These are phyloP conservation scores for Pseudopyricularia cyperi DNA, from an alignment of 2,329 filamentous ascomycete genomes.

Conservation along the genomic window DNA sequence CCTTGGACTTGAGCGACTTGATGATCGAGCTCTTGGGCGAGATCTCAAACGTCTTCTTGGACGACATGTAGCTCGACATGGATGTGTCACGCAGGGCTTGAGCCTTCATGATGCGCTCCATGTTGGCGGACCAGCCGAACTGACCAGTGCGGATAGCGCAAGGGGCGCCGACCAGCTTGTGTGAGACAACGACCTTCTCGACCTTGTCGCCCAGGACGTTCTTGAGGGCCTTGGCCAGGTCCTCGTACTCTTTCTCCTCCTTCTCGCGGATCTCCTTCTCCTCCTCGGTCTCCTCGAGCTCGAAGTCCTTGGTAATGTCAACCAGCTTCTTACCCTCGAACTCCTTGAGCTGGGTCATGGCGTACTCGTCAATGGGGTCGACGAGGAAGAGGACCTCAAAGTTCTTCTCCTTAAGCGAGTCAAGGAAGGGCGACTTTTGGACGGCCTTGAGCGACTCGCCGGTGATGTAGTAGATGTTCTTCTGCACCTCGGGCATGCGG, in stretches of 20 bases:
- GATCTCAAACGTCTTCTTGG: slow-evolving; percentile 99
- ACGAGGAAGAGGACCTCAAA: slow-evolving; percentile 99
- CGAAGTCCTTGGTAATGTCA: slow-evolving; percentile 99
- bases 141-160: slow-evolving; percentile 99
- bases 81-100: slow-evolving; percentile 99
- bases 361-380: slow-evolving; percentile 98
- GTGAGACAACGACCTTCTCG: slow-evolving; percentile 98
- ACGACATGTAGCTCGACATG: slow-evolving; percentile 99
- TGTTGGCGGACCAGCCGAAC: slow-evolving; percentile 99
- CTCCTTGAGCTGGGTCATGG: slow-evolving; percentile 99
- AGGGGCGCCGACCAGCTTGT: slow-evolving; percentile 90
- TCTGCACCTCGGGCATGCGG: slow-evolving; percentile 99
- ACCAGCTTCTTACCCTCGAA: slow-evolving; percentile 99
- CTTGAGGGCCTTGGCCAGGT: slow-evolving; percentile 92
- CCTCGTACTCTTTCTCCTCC: slow-evolving; percentile 97
- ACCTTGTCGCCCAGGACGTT: slow-evolving; percentile 98
- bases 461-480: slow-evolving; percentile 99
- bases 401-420: slow-evolving; percentile 96
- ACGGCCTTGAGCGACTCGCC: slow-evolving; percentile 99
- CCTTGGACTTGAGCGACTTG: slow-evolving; percentile 99
- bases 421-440: slow-evolving; percentile 95
- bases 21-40: slow-evolving; percentile 97
- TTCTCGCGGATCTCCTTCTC: slow-evolving; percentile 94
- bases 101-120: slow-evolving; percentile 99
- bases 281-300: slow-evolving; percentile 98